Evolutionary conservation across 2,329 filamentous ascomycete species (phyloP).

Genomic region (Penicillium thymicola): DNA sequence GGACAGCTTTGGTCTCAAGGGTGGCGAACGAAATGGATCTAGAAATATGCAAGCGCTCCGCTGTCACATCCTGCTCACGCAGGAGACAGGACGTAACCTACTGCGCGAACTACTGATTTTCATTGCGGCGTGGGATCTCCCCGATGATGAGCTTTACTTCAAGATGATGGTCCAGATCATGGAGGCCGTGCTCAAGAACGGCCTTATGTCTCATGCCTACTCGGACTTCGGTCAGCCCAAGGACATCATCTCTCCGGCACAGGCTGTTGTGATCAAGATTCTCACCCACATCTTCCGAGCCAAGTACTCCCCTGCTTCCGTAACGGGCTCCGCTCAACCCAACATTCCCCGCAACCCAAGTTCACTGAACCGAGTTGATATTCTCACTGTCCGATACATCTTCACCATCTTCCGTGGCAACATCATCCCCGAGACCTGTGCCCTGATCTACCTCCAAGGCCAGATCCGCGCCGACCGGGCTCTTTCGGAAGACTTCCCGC

Average conservation of each 20-base stretch:
- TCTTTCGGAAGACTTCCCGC: conserved; percentile 81
- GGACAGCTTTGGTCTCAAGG: conserved; percentile 69
- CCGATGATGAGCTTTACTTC: conserved; percentile 90
- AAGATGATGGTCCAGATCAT: conserved; percentile 96
- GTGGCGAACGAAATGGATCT: conserved; percentile 56
- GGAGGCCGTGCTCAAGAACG: conserved; percentile 85
- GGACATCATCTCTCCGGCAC: conserved; percentile 92
- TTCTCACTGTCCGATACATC: conserved; percentile 77
- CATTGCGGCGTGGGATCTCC: conserved; percentile 94
- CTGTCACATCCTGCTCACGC: conserved; percentile 82
- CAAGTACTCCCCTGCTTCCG: conserved; percentile 49
- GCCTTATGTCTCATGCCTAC: conserved; percentile 87
- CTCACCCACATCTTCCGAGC: conserved; percentile 84
- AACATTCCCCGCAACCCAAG: conserved; percentile 57
- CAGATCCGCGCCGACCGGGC: conserved; percentile 76
- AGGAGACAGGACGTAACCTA: conserved; percentile 86
- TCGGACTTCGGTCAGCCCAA: conserved; percentile 88
- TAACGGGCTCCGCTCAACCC: conserved; percentile 50
- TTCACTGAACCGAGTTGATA: conserved; percentile 53
- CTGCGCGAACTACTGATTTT: conserved; percentile 90
- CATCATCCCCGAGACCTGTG: conserved; percentile 89
- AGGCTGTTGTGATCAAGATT: conserved; percentile 87
- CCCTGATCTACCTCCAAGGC: conserved; percentile 89
- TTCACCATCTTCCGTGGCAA: conserved; percentile 89
- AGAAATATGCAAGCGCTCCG: conserved; percentile 85